Conservation (phyloP, 495 filamentous ascomycete genomes). For the Aspergillus panamensis region DNA sequence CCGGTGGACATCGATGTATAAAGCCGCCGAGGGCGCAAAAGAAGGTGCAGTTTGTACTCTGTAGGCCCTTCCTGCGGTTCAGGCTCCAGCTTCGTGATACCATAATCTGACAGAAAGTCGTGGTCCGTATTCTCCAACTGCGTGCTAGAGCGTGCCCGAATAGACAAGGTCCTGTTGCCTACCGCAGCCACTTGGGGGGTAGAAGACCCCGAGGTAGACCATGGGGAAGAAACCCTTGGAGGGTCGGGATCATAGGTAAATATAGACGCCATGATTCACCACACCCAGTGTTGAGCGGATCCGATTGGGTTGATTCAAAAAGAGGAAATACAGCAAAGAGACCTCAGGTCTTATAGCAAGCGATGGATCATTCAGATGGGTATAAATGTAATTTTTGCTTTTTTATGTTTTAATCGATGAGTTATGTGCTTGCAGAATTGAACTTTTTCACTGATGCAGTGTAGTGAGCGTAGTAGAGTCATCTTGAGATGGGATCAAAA, state of each 20-base stretch:
- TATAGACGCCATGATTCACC: slow-evolving; percentile 74
- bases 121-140: slow-evolving; percentile 36
- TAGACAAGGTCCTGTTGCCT: slow-evolving; percentile 22
- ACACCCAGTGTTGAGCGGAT: not conserved
- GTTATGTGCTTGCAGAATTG: slow-evolving; percentile 7
- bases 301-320: not conserved
- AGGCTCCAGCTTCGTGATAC: slow-evolving; percentile 73
- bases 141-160: slow-evolving; percentile 28
- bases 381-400: slow-evolving; percentile 4
- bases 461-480: slow-evolving; percentile 19
- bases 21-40: slow-evolving; percentile 71
- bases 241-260: slow-evolving; percentile 93
- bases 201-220: slow-evolving; percentile 57
- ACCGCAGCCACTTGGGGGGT: slow-evolving; percentile 33
- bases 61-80: slow-evolving; percentile 93
- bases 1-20: slow-evolving; percentile 64
- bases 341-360: not conserved
- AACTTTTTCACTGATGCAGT: slow-evolving; percentile 10
- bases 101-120: slow-evolving; percentile 60
- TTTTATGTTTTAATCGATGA: slow-evolving; percentile 3
- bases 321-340: not conserved
- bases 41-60: slow-evolving; percentile 95
- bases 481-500: slow-evolving; percentile 17
- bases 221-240: slow-evolving; percentile 83
- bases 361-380: slow-evolving; percentile 1